Evolutionary conservation across 2,329 filamentous ascomycete species (phyloP), one percentile per base, ranked within the genome.

Genomic region (Claviceps sp.): DNA sequence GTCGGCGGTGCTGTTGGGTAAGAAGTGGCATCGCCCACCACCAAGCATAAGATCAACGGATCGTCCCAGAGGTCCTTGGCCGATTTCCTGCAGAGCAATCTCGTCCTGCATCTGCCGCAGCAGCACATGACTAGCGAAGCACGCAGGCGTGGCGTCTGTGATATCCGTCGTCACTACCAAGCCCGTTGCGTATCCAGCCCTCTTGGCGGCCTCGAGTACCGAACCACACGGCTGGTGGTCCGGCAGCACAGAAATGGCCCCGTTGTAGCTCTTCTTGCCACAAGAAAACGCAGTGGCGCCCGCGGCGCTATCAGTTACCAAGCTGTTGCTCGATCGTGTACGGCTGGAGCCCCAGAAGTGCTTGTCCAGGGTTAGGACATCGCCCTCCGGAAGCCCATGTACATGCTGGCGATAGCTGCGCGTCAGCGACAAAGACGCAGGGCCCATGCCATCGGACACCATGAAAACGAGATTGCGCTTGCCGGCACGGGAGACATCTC

Each of bases 371-470:
- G 82, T 77, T 49, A 98, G 76, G 17, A 83, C 82, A 61, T 95
- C 82, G 60, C 83, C 78, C 58, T 78, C 78, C 1, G 87, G 83
- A n/a, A 94, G 74, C 5, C 77, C 80, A 40, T 86, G 77, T 51
- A 83, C 76, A 59, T 84, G 79, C 67, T 98, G 93, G 58, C 86
- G 82, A 71, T 85, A 98, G 63, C 83, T 86, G 52, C 93, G 79
- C 6, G 93, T 95, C 64, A 98, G 69, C 26, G 85, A 86, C 50
- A 98, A 75, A 60, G 88, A 91, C 8, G 93, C 88, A 7, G 93
- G 93, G 0, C 93, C 93, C 93, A 98, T 98, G 62, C 93, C 93
- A 66, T 98, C 93, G 0, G 88, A 95, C 39, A 98, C 91, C 93
- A 98, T 98, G 74, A 98, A 97, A 60, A 98, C 85, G 50, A 98